A percentile compares a stretch with the other conserved stretches of the same genome.
phyloP scores from a whole-genome alignment of 2,329 filamentous ascomycete species.

The Pseudophaeomoniella oleicola region DNA sequence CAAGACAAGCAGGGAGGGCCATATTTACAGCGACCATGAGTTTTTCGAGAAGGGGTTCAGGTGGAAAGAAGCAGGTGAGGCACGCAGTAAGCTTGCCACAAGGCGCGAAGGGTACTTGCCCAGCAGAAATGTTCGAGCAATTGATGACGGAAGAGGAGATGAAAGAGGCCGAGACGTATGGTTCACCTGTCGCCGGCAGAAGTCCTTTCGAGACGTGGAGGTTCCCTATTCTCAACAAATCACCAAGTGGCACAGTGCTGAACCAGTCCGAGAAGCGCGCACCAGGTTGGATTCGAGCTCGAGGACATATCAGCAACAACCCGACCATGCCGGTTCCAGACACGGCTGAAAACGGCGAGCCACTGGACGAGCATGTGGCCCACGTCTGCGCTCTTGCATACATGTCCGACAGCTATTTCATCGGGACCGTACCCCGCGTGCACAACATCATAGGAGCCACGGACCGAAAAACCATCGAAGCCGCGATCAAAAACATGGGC shows the following conservation, averaged over 20 bases:
- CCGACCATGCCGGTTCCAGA: background rate
- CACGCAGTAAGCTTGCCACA: conserved; percentile 51
- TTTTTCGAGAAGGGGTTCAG: conserved; percentile 57
- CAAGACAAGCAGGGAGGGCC: conserved; percentile 68
- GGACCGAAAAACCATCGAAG: conserved; percentile 29
- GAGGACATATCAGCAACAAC: conserved; percentile 12
- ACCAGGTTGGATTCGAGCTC: conserved; percentile 34
- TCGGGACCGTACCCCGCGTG: conserved; percentile 70
- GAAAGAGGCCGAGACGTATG: background rate
- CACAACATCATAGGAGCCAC: conserved; percentile 68
- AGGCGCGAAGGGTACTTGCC: conserved; percentile 20
- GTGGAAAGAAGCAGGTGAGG: conserved; percentile 37
- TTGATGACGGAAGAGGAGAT: background rate
- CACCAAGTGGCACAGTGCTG: conserved; percentile 20
- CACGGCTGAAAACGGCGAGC: background rate
- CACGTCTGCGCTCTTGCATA: conserved; percentile 72
- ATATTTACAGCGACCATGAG: conserved; percentile 95
- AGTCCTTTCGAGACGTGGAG: conserved; percentile 24
- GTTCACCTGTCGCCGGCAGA: background rate
- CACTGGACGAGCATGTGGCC: conserved; percentile 12
- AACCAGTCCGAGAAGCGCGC: conserved; percentile 48
- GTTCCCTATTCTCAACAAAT: conserved; percentile 25
- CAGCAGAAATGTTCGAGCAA: conserved; percentile 13
- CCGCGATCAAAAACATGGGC: conserved; percentile 22
- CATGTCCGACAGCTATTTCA: conserved; percentile 85